Base-by-base conservation (phyloP, 768 basidiomycete species). In the Rhizopogon vinicolor region DNA sequence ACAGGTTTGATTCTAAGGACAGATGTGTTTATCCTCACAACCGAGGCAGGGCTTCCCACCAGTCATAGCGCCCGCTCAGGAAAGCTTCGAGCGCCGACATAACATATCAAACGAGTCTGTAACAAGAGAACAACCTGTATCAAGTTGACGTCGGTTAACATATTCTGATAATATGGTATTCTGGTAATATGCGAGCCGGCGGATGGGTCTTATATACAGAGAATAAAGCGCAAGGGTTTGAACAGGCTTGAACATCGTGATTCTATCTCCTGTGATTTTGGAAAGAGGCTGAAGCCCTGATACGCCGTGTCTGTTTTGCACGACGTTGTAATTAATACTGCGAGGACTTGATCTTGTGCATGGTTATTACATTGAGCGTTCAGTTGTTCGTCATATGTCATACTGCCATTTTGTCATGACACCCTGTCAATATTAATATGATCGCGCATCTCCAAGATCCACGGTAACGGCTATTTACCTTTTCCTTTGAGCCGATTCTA, bases 381-480 rank as follows among this genome's bases (percentile, higher is more conserved):
- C 41, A 43, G 22, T 19, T 18, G 19, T 14, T 19, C 28, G 31
- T 14, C 46, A 18, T 49, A 9, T 37, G 48, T 49, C 48, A 49
- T 48, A 35, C 46, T 19, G 19, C 46, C 31, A 31, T 48, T 48
- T 49, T 49, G 48, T 35, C 48, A 39, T 49, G 48, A 37, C 48
- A 49, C 35, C 48, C 48, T 22, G 48, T 25, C 48, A 49, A 49
- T 49, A 49, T 49, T 49, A 49, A 49, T 49, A 35, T 49, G 48
- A 37, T 35, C 35, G 35, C 48, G 5, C 35, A 49, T 37, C 33
- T 49, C 35, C 35, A 49, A 37, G 48, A 49, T 49, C 48, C 48
- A 49, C 35, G 48, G 37, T 49, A 13, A 25, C 48, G 48, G 48
- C 35, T 49, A 49, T 37, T 49, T 49, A 49, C 35, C 48, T 49